phyloP scores from a whole-genome alignment of 148 eudicot species.

The Spergularia bocconei region DNA sequence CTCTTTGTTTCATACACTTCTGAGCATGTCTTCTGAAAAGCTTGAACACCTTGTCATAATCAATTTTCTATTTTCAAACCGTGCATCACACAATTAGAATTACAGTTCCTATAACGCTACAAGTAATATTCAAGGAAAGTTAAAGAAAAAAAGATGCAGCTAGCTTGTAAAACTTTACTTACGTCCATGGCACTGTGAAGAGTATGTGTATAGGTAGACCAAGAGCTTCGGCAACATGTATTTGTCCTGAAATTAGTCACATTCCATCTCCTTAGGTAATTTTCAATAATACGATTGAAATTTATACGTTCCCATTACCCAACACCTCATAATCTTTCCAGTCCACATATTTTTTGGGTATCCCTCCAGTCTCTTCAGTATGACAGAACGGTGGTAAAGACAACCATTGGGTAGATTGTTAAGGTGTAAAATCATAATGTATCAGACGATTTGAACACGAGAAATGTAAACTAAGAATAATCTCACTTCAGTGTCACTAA shows the following conservation, averaged over 20 bases:
- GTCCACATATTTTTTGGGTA: no score
- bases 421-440: neutral
- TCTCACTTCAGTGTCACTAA: constrained; percentile 9
- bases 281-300: neutral
- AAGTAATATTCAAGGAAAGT: neutral
- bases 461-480: neutral
- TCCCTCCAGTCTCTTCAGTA: no score
- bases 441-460: no score
- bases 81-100: neutral
- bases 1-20: no score
- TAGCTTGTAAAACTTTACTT: constrained; percentile 27
- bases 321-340: no score
- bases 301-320: no score
- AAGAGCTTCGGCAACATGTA: constrained; percentile 96
- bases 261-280: constrained; percentile 4
- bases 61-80: neutral
- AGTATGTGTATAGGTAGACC: constrained; percentile 88
- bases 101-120: neutral
- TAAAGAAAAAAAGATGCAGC: neutral
- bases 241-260: constrained; percentile 59
- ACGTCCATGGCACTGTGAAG: constrained; percentile 99
- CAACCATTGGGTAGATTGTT: no score
- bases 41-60: no score
- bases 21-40: no score
- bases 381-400: no score